Evolutionary conservation across 1,284 basidiomycete species (phyloP), one percentile per base, ranked within the genome.

Genomic region (Gomphus bonarii): DNA sequence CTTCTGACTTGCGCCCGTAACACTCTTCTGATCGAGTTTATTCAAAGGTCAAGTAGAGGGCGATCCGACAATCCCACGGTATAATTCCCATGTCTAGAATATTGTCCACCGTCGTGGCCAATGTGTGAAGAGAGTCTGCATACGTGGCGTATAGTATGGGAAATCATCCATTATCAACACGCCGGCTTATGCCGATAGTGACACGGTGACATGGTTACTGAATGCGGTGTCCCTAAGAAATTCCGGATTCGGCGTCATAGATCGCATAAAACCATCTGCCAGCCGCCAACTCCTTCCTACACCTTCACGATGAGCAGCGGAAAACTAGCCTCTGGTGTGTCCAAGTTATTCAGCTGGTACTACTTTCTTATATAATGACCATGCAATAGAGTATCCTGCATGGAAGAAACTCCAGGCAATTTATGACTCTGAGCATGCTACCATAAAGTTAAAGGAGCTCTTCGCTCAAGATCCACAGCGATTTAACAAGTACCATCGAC

Each of bases 331-430:
- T 75, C 78, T 66, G 77, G 79, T 78, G 60, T 35, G 62, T 59
- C 33, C 35, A 36, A 47, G 31, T 61, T 63, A 18, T 28, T 33
- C 3, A 51, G 4, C 7, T 1, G 25, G 57, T 40, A 16, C 8
- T 47, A 16, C 44, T 33, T 33, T 40, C 16, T 50, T 49, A 8
- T 35, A 20, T 47, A 30, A 3, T 28, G 31, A 16, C n/a, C 38
- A 16, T 14, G 30, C 22, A 18, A 3, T 67, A 95, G 92, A 90
- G 60, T 95, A 95, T 74, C 62, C 83, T 46, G 73, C 91, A 50
- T 98, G 95, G 94, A 82, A 91, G 73, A 87, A 93, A 72, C 90
- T 99, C 63, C 85, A 97, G 74, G 66, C 80, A 67, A 81, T 92
- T 60, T 88, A 97, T 73, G 82, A 91, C 67, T 72, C 80, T 47